A percentile compares a stretch with the other conserved stretches of the same genome.
These are phyloP conservation scores for Buddleja alternifolia DNA, from an alignment of 257 asterid species.

Conservation along the genomic window DNA sequence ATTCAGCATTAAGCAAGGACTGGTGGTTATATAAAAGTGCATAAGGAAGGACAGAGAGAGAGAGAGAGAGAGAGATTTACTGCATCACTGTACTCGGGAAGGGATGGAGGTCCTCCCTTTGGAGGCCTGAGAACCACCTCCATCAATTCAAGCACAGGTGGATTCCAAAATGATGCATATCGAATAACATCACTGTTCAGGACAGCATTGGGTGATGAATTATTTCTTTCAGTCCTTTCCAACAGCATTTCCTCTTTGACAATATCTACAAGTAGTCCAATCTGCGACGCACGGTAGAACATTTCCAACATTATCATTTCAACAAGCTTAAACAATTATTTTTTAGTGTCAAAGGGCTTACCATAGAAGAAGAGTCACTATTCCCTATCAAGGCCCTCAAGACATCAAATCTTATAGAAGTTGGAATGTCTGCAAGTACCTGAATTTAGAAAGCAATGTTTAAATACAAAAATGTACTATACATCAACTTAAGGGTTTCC, in stretches of 20 bases:
- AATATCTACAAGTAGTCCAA: conserved; percentile 73
- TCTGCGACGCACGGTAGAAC: conserved; percentile 42
- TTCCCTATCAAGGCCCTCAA: conserved; percentile 68
- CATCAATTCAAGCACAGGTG: conserved; percentile 67
- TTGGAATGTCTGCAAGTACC: conserved; percentile 82
- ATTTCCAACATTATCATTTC: conserved; percentile 7
- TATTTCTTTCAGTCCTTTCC: conserved; percentile 43
- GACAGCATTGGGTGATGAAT: conserved; percentile 31
- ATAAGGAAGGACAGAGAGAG: conserved; percentile 4
- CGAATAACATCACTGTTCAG: conserved; percentile 27
- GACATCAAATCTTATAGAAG: conserved; percentile 70
- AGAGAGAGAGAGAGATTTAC: conserved; percentile 49
- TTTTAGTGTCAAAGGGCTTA: conserved; percentile 36
- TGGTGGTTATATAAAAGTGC: not conserved
- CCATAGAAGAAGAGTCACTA: conserved; percentile 84
- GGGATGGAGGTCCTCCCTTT: conserved; percentile 84
- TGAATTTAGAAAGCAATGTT: conserved; percentile 37
- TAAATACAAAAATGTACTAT: conserved; percentile 5
- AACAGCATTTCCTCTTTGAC: conserved; percentile 69
- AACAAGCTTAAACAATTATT: conserved; percentile 10
- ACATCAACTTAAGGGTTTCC: no score
- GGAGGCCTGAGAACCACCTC: conserved; percentile 83
- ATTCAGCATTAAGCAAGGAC: conserved; percentile 20
- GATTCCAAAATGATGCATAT: conserved; percentile 60
- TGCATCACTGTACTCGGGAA: conserved; percentile 87